phyloP scores from a whole-genome alignment of 2,329 filamentous ascomycete species.

The Cadophora gregata region DNA sequence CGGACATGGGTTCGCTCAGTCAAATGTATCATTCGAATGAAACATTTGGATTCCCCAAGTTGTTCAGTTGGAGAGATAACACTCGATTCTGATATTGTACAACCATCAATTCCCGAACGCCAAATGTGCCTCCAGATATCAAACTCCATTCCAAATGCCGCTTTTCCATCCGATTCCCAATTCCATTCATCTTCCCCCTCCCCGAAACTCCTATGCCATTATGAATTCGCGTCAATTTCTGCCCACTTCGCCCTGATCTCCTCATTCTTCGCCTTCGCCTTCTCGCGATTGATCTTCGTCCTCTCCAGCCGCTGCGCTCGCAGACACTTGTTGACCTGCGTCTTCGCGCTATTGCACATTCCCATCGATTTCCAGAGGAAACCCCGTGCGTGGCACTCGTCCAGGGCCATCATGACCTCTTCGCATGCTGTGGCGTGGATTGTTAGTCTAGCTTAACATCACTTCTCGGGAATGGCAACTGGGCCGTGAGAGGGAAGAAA shows the following conservation, averaged over 20 bases:
- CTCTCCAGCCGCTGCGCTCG: slow-evolving; percentile 79
- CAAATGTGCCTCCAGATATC: slow-evolving; percentile 20
- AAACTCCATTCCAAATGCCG: slow-evolving; percentile 13
- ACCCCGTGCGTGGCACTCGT: slow-evolving; percentile 91
- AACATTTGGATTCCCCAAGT: not conserved
- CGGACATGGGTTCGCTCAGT: not conserved
- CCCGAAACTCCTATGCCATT: slow-evolving; percentile 11
- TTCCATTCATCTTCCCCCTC: not conserved
- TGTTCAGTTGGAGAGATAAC: slow-evolving; percentile 12
- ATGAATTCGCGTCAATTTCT: slow-evolving; percentile 76
- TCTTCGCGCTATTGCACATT: slow-evolving; percentile 88
- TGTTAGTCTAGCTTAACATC: slow-evolving; percentile 23
- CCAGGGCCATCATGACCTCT: slow-evolving; percentile 90
- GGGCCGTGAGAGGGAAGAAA: not conserved
- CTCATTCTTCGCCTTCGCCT: slow-evolving; percentile 71
- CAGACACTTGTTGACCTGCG: slow-evolving; percentile 83
- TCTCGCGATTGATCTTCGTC: slow-evolving; percentile 76
- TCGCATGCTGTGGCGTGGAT: slow-evolving; percentile 74
- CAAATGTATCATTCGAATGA: not conserved
- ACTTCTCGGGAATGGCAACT: not conserved
- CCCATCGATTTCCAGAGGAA: slow-evolving; percentile 92
- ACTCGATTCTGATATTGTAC: slow-evolving; percentile 28
- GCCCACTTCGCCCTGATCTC: slow-evolving; percentile 80
- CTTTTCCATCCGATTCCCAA: not conserved
- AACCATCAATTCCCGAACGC: slow-evolving; percentile 25